These are phyloP conservation scores for Coemansia javaensis DNA, from an alignment of 192 early-diverging fungal genomes.

Conservation along the genomic window DNA sequence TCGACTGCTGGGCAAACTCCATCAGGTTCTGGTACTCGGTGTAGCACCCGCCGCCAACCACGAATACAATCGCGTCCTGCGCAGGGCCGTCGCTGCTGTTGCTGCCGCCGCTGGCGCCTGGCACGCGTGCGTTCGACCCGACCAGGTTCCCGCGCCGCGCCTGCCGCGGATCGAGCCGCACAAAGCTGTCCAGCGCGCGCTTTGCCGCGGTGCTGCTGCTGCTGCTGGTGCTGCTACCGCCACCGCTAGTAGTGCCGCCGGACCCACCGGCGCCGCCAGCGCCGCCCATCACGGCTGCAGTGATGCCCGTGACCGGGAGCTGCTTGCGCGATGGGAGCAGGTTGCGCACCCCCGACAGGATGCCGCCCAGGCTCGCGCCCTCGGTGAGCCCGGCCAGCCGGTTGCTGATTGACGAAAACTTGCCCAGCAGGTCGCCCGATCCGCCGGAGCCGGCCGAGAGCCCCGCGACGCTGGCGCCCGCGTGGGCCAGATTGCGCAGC, in stretches of 20 bases:
- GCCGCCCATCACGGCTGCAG: slow-evolving; percentile 80
- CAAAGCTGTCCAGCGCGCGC: slow-evolving; percentile 69
- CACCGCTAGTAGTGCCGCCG: slow-evolving; percentile 4
- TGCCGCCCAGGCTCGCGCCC: slow-evolving; percentile 66
- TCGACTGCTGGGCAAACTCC: slow-evolving; percentile 74
- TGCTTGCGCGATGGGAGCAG: slow-evolving; percentile 88
- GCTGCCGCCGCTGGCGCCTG: slow-evolving; percentile 8
- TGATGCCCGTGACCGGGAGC: slow-evolving; percentile 76
- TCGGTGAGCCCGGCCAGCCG: slow-evolving; percentile 68
- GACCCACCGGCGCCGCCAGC: slow-evolving; percentile 30
- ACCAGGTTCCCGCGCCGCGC: slow-evolving; percentile 55
- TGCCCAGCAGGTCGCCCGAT: slow-evolving; percentile 45
- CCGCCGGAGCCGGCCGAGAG: slow-evolving; percentile 1
- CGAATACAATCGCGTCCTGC: slow-evolving; percentile 95
- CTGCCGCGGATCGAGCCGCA: slow-evolving; percentile 85
- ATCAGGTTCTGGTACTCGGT: slow-evolving; percentile 94
- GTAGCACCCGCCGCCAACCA: slow-evolving; percentile 97
- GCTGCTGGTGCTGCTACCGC: slow-evolving; percentile 2
- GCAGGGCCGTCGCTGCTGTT: slow-evolving; percentile 50
- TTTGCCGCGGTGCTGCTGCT: slow-evolving; percentile 7
- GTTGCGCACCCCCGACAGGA: slow-evolving; percentile 89
- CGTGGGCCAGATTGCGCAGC: slow-evolving; percentile 33
- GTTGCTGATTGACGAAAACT: slow-evolving; percentile 68
- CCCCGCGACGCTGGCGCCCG: slow-evolving; percentile 12
- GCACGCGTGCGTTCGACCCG: slow-evolving; percentile 36